Percentiles rank a stretch among this genome's conserved stretches.
phyloP scores from a whole-genome alignment of 2,329 filamentous ascomycete genomes.

The Gyromitra esculenta region DNA sequence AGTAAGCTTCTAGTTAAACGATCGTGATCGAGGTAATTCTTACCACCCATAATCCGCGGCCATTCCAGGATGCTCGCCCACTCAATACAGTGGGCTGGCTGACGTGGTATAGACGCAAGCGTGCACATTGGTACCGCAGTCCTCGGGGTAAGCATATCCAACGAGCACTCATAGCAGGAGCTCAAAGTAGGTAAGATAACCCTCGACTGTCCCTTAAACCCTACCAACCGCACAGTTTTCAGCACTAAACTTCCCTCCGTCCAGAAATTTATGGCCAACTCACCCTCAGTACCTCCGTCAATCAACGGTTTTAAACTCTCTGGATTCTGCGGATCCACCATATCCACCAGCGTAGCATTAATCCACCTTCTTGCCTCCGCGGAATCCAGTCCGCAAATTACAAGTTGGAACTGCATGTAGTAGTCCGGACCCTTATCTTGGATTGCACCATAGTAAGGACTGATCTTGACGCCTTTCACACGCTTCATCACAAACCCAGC shows the following conservation, averaged over 20 bases:
- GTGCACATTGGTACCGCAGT: conserved; percentile 97
- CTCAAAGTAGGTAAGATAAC: conserved; percentile 92
- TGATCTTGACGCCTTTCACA: conserved; percentile 91
- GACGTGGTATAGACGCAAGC: conserved; percentile 92
- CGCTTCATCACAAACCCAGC: conserved; percentile 89
- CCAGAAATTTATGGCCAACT: background rate
- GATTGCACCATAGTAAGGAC: conserved; percentile 90
- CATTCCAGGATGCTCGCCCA: conserved; percentile 99
- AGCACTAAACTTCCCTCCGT: background rate
- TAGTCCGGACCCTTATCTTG: conserved; percentile 97
- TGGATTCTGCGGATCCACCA: conserved; percentile 83
- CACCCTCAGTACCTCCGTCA: conserved; percentile 92
- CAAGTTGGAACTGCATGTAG: conserved; percentile 94
- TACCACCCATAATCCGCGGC: conserved; percentile 70
- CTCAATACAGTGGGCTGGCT: conserved; percentile 97
- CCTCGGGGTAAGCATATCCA: conserved; percentile 98
- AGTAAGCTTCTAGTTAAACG: background rate
- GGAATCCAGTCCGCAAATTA: conserved; percentile 94
- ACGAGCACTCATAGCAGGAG: conserved; percentile 96
- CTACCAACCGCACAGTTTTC: conserved; percentile 60
- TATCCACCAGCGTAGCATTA: conserved; percentile 88
- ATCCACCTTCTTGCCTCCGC: conserved; percentile 99
- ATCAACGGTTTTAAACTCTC: conserved; percentile 93
- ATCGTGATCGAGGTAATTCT: background rate
- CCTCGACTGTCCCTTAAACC: conserved; percentile 95